A percentile compares a stretch with the other conserved stretches of the same genome.
Conservation (phyloP, 495 filamentous ascomycete species). For the Tuber borchii region DNA sequence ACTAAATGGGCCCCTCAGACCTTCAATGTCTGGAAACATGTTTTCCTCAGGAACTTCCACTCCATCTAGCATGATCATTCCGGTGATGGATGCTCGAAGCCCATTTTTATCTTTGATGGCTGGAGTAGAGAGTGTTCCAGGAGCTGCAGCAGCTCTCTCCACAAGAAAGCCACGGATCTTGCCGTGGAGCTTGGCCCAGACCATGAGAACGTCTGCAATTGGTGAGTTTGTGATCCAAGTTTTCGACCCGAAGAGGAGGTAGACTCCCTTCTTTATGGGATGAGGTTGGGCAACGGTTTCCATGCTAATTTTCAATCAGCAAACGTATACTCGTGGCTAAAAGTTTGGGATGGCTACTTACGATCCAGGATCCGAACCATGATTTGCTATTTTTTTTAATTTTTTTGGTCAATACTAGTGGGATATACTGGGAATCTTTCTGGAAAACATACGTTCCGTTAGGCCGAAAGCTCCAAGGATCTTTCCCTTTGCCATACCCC, state of each 20-base stretch:
- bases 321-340: not conserved
- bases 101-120: slow-evolving; percentile 92
- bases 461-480: slow-evolving; percentile 86
- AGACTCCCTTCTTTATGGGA: slow-evolving; percentile 78
- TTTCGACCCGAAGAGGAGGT: slow-evolving; percentile 75
- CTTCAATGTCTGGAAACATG: slow-evolving; percentile 89
- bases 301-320: slow-evolving; percentile 50
- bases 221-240: slow-evolving; percentile 99
- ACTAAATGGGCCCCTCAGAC: slow-evolving; percentile 79
- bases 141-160: slow-evolving; percentile 70
- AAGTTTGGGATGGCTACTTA: slow-evolving; percentile 3
- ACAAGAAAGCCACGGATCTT: slow-evolving; percentile 95
- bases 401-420: slow-evolving; percentile 6
- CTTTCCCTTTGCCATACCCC: slow-evolving; percentile 77
- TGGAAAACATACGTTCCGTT: slow-evolving; percentile 58
- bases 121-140: slow-evolving; percentile 86
- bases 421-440: not conserved
- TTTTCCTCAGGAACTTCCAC: slow-evolving; percentile 84
- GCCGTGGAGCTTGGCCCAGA: slow-evolving; percentile 91
- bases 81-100: slow-evolving; percentile 85
- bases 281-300: slow-evolving; percentile 81
- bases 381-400: slow-evolving; percentile 55
- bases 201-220: slow-evolving; percentile 80
- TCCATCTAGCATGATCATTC: slow-evolving; percentile 93
- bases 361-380: slow-evolving; percentile 90